Evolutionary conservation across 768 basidiomycete species (phyloP).

Genomic region (Gautieria morchelliformis): DNA sequence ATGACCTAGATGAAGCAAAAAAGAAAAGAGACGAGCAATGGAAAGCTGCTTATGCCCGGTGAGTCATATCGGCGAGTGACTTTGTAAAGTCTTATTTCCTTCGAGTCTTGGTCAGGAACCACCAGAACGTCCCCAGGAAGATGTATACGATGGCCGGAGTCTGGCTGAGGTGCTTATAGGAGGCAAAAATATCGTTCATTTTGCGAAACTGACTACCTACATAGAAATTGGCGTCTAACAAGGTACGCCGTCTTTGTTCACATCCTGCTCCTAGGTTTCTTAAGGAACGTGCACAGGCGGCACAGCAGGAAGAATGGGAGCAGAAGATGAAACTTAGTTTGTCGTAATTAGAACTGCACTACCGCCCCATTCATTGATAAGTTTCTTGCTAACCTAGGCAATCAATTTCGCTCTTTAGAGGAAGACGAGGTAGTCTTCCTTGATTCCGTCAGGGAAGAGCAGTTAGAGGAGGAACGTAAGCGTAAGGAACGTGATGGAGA

Average conservation of each 20-base stretch:
- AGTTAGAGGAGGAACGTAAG: slow-evolving; percentile 65
- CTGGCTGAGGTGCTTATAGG: slow-evolving; percentile 67
- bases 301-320: slow-evolving; percentile 92
- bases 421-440: slow-evolving; percentile 88
- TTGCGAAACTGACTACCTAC: slow-evolving; percentile 11
- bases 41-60: slow-evolving; percentile 86
- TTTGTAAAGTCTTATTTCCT: background rate
- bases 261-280: background rate
- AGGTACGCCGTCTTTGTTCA: slow-evolving; percentile 36
- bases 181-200: background rate
- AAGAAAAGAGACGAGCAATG: slow-evolving; percentile 72
- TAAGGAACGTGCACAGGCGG: slow-evolving; percentile 40
- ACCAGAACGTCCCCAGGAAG: slow-evolving; percentile 65
- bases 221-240: slow-evolving; percentile 87
- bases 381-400: slow-evolving; percentile 37
- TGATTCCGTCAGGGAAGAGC: slow-evolving; percentile 69
- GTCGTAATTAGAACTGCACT: background rate
- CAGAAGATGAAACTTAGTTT: slow-evolving; percentile 69
- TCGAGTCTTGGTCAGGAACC: slow-evolving; percentile 75
- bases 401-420: slow-evolving; percentile 82
- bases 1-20: slow-evolving; percentile 66
- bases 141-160: slow-evolving; percentile 74
- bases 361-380: background rate
- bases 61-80: background rate
- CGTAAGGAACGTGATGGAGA: slow-evolving; percentile 69